These are phyloP conservation scores for Chrysosporium keratinophilum DNA, from an alignment of 2,329 filamentous ascomycete species.

Conservation along the genomic window DNA sequence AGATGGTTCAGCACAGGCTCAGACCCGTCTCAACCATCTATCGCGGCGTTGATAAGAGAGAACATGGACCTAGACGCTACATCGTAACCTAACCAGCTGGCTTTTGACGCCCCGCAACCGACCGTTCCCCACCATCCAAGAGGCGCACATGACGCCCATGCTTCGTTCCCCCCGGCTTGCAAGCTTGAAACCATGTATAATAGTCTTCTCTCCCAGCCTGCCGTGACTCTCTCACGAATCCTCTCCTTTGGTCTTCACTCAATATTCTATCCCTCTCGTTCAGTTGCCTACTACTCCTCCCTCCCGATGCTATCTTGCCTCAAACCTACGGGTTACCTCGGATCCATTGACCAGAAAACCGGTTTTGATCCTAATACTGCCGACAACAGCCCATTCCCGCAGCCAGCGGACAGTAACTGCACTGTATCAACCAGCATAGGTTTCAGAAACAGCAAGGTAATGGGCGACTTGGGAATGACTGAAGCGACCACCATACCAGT, in stretches of 20 bases:
- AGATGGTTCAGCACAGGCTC: too few species aligned
- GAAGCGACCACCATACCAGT: neutral
- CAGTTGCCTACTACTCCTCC: constrained; percentile 6
- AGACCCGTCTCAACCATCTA: too few species aligned
- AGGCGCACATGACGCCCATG: constrained; percentile 5
- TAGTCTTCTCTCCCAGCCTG: constrained; percentile 1
- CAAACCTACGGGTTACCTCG: constrained; percentile 1
- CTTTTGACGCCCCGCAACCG: constrained; percentile 4
- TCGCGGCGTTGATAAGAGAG: neutral
- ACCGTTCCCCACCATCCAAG: constrained; percentile 1
- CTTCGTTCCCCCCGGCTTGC: neutral
- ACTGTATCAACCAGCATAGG: neutral
- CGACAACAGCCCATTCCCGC: neutral
- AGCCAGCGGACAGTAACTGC: neutral
- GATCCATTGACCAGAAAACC: neutral
- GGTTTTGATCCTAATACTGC: constrained; percentile 9
- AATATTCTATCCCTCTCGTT: neutral
- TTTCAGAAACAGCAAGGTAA: neutral
- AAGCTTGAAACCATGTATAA: neutral
- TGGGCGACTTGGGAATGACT: constrained; percentile 8
- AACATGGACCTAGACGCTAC: constrained; percentile 1
- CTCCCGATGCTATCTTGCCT: constrained; percentile 9
- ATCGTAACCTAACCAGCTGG: neutral
- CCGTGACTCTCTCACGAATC: constrained; percentile 15
- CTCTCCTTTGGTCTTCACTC: neutral